Percentiles rank a stretch among this genome's conserved stretches.
Conservation (phyloP, 805 yeast species). For the Hanseniaspora mollemarum region DNA sequence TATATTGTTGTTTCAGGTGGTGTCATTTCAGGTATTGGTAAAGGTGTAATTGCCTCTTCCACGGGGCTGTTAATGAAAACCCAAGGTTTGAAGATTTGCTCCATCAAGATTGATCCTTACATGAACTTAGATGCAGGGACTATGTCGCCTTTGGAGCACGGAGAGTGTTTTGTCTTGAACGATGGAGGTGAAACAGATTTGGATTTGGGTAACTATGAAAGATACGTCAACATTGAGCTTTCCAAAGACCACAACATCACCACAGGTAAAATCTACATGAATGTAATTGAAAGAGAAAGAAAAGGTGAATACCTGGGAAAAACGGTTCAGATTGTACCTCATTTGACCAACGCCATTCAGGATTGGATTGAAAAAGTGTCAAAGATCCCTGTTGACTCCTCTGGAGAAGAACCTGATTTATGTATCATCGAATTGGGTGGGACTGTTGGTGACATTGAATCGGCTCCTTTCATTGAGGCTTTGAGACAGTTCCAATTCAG, state of each 20-base stretch:
- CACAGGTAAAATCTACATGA: slow-evolving; percentile 92
- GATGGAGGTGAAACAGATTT: slow-evolving; percentile 99
- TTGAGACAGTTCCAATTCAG: slow-evolving; percentile 97
- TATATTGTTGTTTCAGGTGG: slow-evolving; percentile 99
- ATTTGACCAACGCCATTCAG: slow-evolving; percentile 91
- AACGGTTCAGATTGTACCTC: slow-evolving; percentile 99
- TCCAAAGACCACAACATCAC: slow-evolving; percentile 94
- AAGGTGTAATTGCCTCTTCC: slow-evolving; percentile 95
- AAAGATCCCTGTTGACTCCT: slow-evolving; percentile 75
- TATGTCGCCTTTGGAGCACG: slow-evolving; percentile 98
- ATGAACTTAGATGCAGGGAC: slow-evolving; percentile 99
- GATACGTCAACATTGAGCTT: slow-evolving; percentile 86
- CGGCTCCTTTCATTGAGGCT: slow-evolving; percentile 98
- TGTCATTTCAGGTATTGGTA: slow-evolving; percentile 98
- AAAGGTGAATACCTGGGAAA: slow-evolving; percentile 96
- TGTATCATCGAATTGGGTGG: slow-evolving; percentile 98
- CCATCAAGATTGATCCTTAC: slow-evolving; percentile 97
- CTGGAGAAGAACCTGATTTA: slow-evolving; percentile 58
- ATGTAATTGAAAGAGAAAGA: slow-evolving; percentile 88
- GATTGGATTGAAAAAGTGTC: slow-evolving; percentile 96
- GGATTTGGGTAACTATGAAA: slow-evolving; percentile 95
- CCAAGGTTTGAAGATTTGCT: slow-evolving; percentile 85
- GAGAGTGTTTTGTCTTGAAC: slow-evolving; percentile 93
- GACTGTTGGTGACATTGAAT: slow-evolving; percentile 97
- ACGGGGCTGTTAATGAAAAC: slow-evolving; percentile 93